These are phyloP conservation scores for Calonectria leucothoes DNA, from an alignment of 2,329 filamentous ascomycete species.

Conservation along the genomic window DNA sequence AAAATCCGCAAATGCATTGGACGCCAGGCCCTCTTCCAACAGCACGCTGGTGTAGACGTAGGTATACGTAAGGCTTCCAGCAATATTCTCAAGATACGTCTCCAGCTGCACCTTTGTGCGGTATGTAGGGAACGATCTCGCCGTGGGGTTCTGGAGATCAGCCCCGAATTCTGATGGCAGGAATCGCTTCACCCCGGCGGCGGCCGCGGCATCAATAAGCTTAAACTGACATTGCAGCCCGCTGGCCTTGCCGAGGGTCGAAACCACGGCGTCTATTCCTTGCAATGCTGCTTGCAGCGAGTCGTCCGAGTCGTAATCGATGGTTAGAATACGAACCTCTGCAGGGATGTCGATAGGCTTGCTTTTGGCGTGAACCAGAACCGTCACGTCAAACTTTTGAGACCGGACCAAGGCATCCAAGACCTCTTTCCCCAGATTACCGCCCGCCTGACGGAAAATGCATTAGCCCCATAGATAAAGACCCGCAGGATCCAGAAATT, in stretches of 20 bases:
- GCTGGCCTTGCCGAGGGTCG: constrained; percentile 9
- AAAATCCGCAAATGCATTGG: constrained; percentile 10
- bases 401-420: background rate
- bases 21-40: background rate
- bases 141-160: constrained; percentile 4
- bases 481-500: background rate
- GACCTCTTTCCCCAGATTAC: constrained; percentile 7
- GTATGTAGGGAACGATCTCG: constrained; percentile 12
- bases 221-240: constrained; percentile 10
- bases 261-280: constrained; percentile 11
- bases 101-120: constrained; percentile 16
- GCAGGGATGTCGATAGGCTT: background rate
- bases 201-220: constrained; percentile 14
- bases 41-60: constrained; percentile 18
- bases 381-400: constrained; percentile 4
- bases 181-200: constrained; percentile 12
- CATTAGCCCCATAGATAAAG: background rate
- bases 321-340: background rate
- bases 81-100: constrained; percentile 3
- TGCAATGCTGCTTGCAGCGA: constrained; percentile 3
- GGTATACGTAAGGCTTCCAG: constrained; percentile 7
- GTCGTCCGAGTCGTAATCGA: constrained; percentile 14
- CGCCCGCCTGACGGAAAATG: background rate
- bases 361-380: background rate
- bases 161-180: constrained; percentile 19